These are phyloP conservation scores for Cyclotella kingstonii DNA, from an alignment of 108 stramenopile genomes.

Conservation along the genomic window DNA sequence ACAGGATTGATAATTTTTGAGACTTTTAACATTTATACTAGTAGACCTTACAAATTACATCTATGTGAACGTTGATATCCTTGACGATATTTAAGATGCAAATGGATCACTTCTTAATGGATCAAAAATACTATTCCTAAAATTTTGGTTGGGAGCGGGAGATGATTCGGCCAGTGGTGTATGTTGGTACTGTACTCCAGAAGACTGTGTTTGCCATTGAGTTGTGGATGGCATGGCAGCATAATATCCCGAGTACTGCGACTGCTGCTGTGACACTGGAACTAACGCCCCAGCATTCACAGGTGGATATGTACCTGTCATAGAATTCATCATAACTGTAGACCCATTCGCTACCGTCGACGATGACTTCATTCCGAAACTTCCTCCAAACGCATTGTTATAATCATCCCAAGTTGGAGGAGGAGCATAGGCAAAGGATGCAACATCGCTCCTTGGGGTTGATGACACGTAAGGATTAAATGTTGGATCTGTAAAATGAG, in stretches of 20 bases:
- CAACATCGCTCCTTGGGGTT: constrained; percentile 13
- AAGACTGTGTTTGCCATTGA: constrained; percentile 11
- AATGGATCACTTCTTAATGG: constrained; percentile 31
- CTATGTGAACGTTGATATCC: too few species aligned
- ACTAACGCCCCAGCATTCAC: neutral
- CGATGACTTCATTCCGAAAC: neutral
- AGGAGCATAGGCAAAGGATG: constrained; percentile 32
- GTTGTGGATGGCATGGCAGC: neutral
- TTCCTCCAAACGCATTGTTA: constrained; percentile 39
- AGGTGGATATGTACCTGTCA: neutral
- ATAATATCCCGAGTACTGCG: neutral
- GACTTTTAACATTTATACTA: too few species aligned
- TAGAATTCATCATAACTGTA: neutral
- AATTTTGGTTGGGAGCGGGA: too few species aligned
- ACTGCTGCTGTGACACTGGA: neutral
- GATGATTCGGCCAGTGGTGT: neutral
- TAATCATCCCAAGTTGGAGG: constrained; percentile 46
- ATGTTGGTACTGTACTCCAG: neutral
- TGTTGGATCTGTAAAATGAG: constrained; percentile 20
- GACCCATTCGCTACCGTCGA: constrained; percentile 14
- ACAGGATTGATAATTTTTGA: too few species aligned
- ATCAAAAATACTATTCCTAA: constrained; percentile 17
- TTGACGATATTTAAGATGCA: too few species aligned
- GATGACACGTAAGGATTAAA: neutral
- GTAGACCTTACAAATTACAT: too few species aligned